These are phyloP conservation scores for thale cress (Arabidopsis thaliana) DNA, from an alignment of 345 rosid genomes.

Conservation along the genomic window TAIR10.1 NC_003076.8:24295501-24296000, in stretches of 20 bases:
- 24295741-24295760: background rate
- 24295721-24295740: slow-evolving; percentile 6
- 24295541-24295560: slow-evolving; percentile 96
- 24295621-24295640: background rate
- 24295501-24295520: slow-evolving; percentile 56
- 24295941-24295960: slow-evolving; percentile 1
- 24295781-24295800: background rate
- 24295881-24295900: slow-evolving; percentile 9
- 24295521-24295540: slow-evolving; percentile 84
- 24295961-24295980: slow-evolving; percentile 62
- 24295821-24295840: slow-evolving; percentile 82
- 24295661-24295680: background rate
- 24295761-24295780: slow-evolving; percentile 2
- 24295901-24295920: slow-evolving; percentile 6
- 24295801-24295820: slow-evolving; percentile 58
- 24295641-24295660: slow-evolving; percentile 10
- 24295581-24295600: slow-evolving; percentile 99
- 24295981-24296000: slow-evolving; percentile 73
- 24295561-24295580: slow-evolving; percentile 84
- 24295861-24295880: slow-evolving; percentile 46
- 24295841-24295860: slow-evolving; percentile 75
- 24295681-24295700: background rate
- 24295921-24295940: slow-evolving; percentile 26
- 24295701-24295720: background rate
- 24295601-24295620: slow-evolving; percentile 19